Percentiles rank a stretch among this genome's conserved stretches.
Evolutionary conservation across 2,329 filamentous ascomycete genomes (phyloP).

Genomic region (Cladosporium halotolerans): DNA sequence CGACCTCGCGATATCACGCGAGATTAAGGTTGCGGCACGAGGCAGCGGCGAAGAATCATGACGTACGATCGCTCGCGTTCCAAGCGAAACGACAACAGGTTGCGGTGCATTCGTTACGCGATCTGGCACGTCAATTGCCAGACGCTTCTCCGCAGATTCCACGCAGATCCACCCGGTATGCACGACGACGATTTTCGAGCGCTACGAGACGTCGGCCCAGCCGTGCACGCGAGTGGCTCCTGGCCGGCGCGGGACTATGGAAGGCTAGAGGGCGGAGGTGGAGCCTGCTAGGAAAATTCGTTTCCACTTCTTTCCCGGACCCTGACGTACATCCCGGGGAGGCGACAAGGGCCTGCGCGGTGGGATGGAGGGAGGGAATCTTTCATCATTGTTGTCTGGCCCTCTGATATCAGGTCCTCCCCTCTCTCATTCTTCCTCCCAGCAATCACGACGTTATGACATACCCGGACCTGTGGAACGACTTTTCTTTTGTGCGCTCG

Average conservation of each 20-base stretch:
- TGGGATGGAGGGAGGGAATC: background rate
- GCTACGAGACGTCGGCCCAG: background rate
- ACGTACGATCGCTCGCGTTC: background rate
- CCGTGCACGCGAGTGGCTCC: slow-evolving; percentile 2
- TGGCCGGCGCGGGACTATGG: background rate
- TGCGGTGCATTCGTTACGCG: too few species aligned
- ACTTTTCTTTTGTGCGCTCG: slow-evolving; percentile 4
- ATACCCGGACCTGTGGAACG: slow-evolving; percentile 1
- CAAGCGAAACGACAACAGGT: too few species aligned
- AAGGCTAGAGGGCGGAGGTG: slow-evolving; percentile 8
- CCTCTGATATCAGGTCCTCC: background rate
- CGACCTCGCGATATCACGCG: too few species aligned
- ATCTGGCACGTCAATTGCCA: too few species aligned
- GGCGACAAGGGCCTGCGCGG: background rate
- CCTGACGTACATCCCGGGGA: background rate
- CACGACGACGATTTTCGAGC: background rate
- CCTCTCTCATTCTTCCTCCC: background rate
- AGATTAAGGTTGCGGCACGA: slow-evolving; percentile 6
- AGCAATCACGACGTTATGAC: slow-evolving; percentile 6
- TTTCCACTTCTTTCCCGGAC: slow-evolving; percentile 10
- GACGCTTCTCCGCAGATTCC: too few species aligned
- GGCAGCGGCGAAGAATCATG: background rate
- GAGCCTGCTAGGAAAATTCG: slow-evolving; percentile 8
- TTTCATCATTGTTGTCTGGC: slow-evolving; percentile 6
- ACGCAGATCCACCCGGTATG: too few species aligned